These are phyloP conservation scores for Fomitopsis palustris DNA, from an alignment of 1,284 basidiomycete genomes.

Conservation along the genomic window DNA sequence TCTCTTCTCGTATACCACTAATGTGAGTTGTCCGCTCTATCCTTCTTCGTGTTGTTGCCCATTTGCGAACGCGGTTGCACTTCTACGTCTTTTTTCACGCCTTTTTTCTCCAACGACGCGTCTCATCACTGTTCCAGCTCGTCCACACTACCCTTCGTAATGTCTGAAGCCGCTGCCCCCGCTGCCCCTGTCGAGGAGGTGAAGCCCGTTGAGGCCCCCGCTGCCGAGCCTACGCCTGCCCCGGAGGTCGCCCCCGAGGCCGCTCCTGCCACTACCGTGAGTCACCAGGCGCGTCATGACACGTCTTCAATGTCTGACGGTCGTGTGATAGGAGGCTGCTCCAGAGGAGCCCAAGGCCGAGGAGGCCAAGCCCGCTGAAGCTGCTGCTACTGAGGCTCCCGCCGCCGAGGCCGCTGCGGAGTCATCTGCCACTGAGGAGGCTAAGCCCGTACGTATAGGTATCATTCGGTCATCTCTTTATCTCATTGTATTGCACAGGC, in stretches of 20 bases:
- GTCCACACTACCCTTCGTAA: slow-evolving; percentile 57
- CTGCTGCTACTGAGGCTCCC: slow-evolving; percentile 31
- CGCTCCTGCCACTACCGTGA: slow-evolving; percentile 23
- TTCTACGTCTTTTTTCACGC: slow-evolving; percentile 9
- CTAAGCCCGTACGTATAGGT: slow-evolving; percentile 51
- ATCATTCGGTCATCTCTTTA: slow-evolving; percentile 3
- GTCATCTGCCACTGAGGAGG: slow-evolving; percentile 41
- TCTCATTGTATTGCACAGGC: slow-evolving; percentile 14
- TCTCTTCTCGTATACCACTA: slow-evolving; percentile 28
- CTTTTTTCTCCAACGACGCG: slow-evolving; percentile 17
- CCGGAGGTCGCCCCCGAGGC: slow-evolving; percentile 29
- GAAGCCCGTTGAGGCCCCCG: slow-evolving; percentile 42
- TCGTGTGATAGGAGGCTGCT: slow-evolving; percentile 40
- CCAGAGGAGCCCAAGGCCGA: slow-evolving; percentile 45
- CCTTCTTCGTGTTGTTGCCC: slow-evolving; percentile 18
- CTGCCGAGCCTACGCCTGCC: slow-evolving; percentile 32
- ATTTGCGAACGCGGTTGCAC: slow-evolving; percentile 4
- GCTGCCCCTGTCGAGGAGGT: slow-evolving; percentile 48
- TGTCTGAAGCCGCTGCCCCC: slow-evolving; percentile 67
- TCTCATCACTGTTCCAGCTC: slow-evolving; percentile 36
- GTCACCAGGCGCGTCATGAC: slow-evolving; percentile 1
- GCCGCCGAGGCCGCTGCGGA: slow-evolving; percentile 34
- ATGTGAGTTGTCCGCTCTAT: slow-evolving; percentile 18
- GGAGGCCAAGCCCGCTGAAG: slow-evolving; percentile 30
- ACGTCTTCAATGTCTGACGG: slow-evolving; percentile 5